Base-by-base conservation (phyloP, 495 filamentous ascomycete genomes). In the Parathielavia hyrcaniae region DNA sequence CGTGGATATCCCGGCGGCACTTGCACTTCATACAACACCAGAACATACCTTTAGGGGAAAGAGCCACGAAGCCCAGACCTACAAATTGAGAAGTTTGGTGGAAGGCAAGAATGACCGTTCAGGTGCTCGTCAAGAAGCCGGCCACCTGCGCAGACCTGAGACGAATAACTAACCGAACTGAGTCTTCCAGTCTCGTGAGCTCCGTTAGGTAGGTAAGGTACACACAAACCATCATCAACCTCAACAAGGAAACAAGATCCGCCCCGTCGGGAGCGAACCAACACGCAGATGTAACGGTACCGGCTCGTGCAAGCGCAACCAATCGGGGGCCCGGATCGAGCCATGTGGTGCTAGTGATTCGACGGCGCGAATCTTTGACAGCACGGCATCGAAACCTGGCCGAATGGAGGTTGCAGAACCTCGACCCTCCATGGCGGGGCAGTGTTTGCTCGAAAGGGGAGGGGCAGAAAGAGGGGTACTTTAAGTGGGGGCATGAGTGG, bases 291-390 rank as follows among this genome's bases (percentile, higher is more conserved):
- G 36, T 38, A 58, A 50, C 46, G 56, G 48, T 14, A 38, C 39
- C 20, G 23, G 30, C 10, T 16, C 26, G 12, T 10, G 4, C 22
- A 23, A 30, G 4, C 14, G 3, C 20, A 26, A 23, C 68, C 68
- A 70, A 70, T 70, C 50, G 49, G 51, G 56, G 38, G 22, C 50
- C 55, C 23, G 20, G 11, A 61, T 61, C 38, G 17, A 47, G 30
- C 58, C 68, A 69, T 67, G 66, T 70, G 68, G 50, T 59, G 56
- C 14, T 39, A 6, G 52, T 53, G 50, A 55, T 59, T 63, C 53
- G 56, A 50, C 14, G n/a, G 26, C 41, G 60, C 61, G 53, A 65
- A 54, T n/a, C 53, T 57, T 62, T 64, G 60, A 62, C 44, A 56
- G 58, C 26, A 30, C 6, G 26, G 26, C 26, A 62, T 51, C 57